A percentile compares a stretch with the other conserved stretches of the same genome.
phyloP scores from a whole-genome alignment of 495 filamentous ascomycete genomes.

The Penicillium goetzii region DNA sequence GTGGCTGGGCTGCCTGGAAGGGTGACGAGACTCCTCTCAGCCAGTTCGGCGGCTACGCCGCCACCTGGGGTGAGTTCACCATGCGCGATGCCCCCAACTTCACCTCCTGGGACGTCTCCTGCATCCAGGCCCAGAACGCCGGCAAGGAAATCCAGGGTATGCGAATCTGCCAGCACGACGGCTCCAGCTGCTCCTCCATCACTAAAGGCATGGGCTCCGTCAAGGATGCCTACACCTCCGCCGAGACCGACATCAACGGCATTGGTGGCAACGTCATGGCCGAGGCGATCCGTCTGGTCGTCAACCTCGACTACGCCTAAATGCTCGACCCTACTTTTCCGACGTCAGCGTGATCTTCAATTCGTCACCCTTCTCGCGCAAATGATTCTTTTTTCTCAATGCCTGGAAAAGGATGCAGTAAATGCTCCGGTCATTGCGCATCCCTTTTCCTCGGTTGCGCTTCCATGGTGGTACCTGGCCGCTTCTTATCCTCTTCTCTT shows the following conservation, averaged over 20 bases:
- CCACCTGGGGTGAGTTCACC: constrained; percentile 59
- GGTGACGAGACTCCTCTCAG: constrained; percentile 37
- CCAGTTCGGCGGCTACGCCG: constrained; percentile 41
- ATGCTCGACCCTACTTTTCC: constrained; percentile 5
- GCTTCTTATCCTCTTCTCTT: constrained; percentile 18
- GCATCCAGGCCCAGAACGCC: constrained; percentile 48
- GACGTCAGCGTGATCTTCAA: constrained; percentile 14
- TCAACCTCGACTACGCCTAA: constrained; percentile 40
- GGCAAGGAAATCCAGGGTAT: constrained; percentile 43
- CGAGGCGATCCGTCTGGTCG: constrained; percentile 36
- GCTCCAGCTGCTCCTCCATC: constrained; percentile 42
- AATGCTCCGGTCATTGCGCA: no score
- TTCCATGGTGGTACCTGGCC: neutral
- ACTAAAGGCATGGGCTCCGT: constrained; percentile 27
- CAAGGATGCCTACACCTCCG: constrained; percentile 42
- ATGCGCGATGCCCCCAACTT: constrained; percentile 53
- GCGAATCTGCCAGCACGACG: constrained; percentile 44
- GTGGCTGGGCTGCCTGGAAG: constrained; percentile 43
- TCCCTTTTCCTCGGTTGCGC: neutral
- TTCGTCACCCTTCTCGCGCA: constrained; percentile 23
- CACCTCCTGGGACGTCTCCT: constrained; percentile 59
- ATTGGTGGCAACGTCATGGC: constrained; percentile 24
- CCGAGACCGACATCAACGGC: constrained; percentile 32
- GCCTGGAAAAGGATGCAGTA: no score
- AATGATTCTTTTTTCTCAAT: constrained; percentile 17